Conservation (phyloP, 352 stramenopile genomes). For the Phytophthora melonis region DNA sequence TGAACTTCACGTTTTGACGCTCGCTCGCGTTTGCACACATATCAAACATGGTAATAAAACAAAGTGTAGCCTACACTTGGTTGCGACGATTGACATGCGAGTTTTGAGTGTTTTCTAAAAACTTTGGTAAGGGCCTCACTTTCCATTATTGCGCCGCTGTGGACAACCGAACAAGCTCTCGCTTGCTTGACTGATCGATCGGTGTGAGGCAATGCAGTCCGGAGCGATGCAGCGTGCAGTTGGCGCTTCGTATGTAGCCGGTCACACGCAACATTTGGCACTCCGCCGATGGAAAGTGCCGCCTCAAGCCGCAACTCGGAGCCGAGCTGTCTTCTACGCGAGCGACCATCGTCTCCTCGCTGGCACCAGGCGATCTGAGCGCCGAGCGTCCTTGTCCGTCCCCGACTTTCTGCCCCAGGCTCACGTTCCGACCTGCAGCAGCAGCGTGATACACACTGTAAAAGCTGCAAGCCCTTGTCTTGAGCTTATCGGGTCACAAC, state of each 20-base stretch:
- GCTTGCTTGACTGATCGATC: not conserved
- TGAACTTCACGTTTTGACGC: no score
- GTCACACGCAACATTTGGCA: not conserved
- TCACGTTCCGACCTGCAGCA: conserved; percentile 18
- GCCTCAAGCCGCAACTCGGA: not conserved
- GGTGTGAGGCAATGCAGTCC: conserved; percentile 1
- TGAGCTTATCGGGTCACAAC: no score
- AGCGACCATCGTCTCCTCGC: conserved; percentile 9
- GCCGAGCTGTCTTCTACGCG: not conserved
- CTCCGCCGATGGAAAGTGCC: not conserved
- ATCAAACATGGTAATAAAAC: no score
- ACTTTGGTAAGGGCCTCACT: no score
- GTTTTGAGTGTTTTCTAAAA: no score
- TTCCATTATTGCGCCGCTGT: no score
- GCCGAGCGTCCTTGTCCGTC: conserved; percentile 1
- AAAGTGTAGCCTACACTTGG: no score
- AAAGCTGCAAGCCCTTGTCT: no score
- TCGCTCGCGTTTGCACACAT: no score
- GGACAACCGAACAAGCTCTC: not conserved
- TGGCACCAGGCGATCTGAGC: not conserved
- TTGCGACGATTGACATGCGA: no score
- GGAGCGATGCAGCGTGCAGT: not conserved
- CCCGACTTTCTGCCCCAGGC: conserved; percentile 23
- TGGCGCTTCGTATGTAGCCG: not conserved
- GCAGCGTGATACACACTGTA: conserved; percentile 8